Conservation (phyloP, 1,139 yeast genomes). For the Debaryomycetaceae sp. region DNA sequence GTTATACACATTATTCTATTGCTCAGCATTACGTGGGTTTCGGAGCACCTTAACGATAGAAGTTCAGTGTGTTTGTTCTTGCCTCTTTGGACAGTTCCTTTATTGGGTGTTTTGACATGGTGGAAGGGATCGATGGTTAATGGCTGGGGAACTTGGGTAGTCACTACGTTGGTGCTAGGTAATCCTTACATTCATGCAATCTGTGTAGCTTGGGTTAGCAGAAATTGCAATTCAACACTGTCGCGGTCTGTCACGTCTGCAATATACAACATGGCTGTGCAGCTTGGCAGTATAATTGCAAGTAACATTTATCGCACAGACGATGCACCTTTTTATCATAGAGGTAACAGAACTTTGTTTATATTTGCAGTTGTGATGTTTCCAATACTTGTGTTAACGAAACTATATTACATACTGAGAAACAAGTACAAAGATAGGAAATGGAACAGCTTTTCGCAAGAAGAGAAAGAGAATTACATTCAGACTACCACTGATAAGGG, state of each 20-base stretch:
- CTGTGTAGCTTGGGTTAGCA: constrained; percentile 51
- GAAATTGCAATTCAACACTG: constrained; percentile 54
- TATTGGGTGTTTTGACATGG: constrained; percentile 41
- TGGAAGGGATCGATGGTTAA: constrained; percentile 49
- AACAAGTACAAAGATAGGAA: constrained; percentile 38
- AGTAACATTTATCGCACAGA: constrained; percentile 49
- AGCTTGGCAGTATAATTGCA: constrained; percentile 47
- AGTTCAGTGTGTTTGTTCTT: constrained; percentile 28
- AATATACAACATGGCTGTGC: constrained; percentile 55
- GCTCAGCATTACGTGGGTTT: constrained; percentile 34
- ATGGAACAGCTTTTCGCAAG: constrained; percentile 44
- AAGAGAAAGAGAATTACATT: constrained; percentile 43
- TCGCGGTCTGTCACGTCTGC: constrained; percentile 59
- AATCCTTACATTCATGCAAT: constrained; percentile 41
- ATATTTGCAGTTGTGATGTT: constrained; percentile 25
- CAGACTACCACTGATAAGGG: constrained; percentile 44
- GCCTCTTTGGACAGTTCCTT: constrained; percentile 38
- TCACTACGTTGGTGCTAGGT: constrained; percentile 39
- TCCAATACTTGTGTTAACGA: constrained; percentile 14
- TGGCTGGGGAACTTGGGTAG: constrained; percentile 45
- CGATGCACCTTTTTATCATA: constrained; percentile 53
- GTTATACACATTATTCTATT: constrained; percentile 36
- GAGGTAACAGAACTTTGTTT: constrained; percentile 42
- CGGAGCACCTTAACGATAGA: constrained; percentile 39
- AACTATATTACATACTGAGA: constrained; percentile 38